These are phyloP conservation scores for Tinospora cordifolia DNA, from an alignment of 164 flowering plant genomes.

Conservation along the genomic window DNA sequence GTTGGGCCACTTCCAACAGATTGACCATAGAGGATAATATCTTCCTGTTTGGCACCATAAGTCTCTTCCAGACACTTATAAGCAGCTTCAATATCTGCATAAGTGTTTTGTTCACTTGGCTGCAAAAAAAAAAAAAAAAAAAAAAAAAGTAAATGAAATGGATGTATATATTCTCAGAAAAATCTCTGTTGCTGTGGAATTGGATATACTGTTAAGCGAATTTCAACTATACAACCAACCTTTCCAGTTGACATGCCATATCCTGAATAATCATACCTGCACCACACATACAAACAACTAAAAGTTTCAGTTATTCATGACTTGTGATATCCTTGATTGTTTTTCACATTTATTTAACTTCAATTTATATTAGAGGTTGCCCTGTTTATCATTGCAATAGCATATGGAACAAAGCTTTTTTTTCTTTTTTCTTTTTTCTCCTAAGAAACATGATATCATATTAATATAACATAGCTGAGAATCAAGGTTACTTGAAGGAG, in stretches of 20 bases:
- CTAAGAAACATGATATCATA: no score
- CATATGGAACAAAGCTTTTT: not conserved
- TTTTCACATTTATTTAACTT: not conserved
- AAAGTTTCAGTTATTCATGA: not conserved
- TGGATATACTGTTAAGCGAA: not conserved
- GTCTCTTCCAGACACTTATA: conserved; percentile 84
- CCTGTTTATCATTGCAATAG: not conserved
- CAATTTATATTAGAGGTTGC: not conserved
- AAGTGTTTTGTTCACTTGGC: conserved; percentile 91
- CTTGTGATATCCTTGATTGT: not conserved
- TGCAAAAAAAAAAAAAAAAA: conserved; percentile 29
- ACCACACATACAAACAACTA: conserved; percentile 10
- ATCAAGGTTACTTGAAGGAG: not conserved
- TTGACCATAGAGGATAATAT: conserved; percentile 79
- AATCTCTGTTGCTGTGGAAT: not conserved
- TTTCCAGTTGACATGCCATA: conserved; percentile 88
- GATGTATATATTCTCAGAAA: not conserved
- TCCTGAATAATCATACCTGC: conserved; percentile 92
- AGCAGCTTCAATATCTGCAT: conserved; percentile 90
- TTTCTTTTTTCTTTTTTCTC: no score
- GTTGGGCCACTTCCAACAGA: conserved; percentile 97
- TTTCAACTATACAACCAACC: conserved; percentile 33
- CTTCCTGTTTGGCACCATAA: conserved; percentile 80
- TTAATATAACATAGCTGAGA: no score
- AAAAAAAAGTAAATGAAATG: conserved; percentile 13